Evolutionary conservation across 176 grass and related monocot genomes (phyloP).

Genomic region (Ensete glaucum): DNA sequence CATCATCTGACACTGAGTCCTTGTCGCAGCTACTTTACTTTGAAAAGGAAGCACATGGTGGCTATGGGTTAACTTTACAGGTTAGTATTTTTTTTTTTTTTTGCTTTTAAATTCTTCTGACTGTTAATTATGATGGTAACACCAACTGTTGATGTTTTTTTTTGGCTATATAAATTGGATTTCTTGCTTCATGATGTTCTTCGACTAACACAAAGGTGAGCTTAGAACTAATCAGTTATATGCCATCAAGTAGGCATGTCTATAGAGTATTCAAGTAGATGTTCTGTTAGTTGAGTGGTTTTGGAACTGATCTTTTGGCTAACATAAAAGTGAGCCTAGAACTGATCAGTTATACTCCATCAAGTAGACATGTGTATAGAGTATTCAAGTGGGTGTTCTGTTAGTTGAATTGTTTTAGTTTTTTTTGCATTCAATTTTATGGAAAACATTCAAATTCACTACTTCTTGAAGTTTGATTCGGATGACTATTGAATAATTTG

Average conservation of each 20-base stretch:
- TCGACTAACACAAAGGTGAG: too few species aligned
- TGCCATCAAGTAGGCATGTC: background rate
- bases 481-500: too few species aligned
- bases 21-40: conserved; percentile 12
- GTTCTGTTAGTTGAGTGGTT: background rate
- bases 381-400: background rate
- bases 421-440: background rate
- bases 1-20: background rate
- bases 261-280: background rate
- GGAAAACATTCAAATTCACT: background rate
- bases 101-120: background rate
- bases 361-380: background rate
- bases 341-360: too few species aligned
- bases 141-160: background rate
- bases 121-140: background rate
- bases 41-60: background rate
- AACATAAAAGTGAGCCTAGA: too few species aligned
- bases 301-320: background rate
- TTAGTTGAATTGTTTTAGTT: background rate
- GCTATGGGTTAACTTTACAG: conserved; percentile 52
- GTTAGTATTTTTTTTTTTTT: conserved; percentile 31
- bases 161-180: background rate
- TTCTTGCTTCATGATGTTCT: background rate
- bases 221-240: too few species aligned
- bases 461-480: background rate